Percentiles rank a stretch among this genome's conserved stretches.
Evolutionary conservation across 108 stramenopile species (phyloP).

Genomic region (Discostella pseudostelligera): DNA sequence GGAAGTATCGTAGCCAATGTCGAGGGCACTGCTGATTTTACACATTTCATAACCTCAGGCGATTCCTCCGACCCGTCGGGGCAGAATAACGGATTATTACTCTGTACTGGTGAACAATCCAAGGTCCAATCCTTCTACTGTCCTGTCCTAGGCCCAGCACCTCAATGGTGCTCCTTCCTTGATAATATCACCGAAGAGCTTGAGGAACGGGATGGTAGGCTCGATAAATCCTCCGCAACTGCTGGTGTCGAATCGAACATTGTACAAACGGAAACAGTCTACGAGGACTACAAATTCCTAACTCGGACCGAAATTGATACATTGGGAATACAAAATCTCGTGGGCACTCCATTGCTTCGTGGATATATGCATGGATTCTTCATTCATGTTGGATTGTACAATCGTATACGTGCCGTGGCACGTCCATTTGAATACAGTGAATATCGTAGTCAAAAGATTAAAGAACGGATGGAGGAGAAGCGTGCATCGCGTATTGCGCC

Average conservation of each 20-base stretch:
- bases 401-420: constrained; percentile 87
- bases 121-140: constrained; percentile 94
- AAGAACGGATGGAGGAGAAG: constrained; percentile 87
- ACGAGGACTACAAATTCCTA: constrained; percentile 99
- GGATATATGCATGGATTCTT: constrained; percentile 99
- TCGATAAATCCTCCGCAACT: constrained; percentile 43
- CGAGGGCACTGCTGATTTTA: constrained; percentile 91
- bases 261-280: constrained; percentile 79
- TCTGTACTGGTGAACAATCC: constrained; percentile 93
- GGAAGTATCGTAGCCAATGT: constrained; percentile 91
- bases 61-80: constrained; percentile 78
- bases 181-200: constrained; percentile 98
- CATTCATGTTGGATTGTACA: constrained; percentile 94
- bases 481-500: constrained; percentile 84
- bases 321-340: constrained; percentile 90
- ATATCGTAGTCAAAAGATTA: constrained; percentile 91
- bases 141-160: constrained; percentile 94
- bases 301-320: constrained; percentile 91
- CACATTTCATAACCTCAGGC: constrained; percentile 86
- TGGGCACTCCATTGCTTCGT: constrained; percentile 93
- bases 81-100: constrained; percentile 87
- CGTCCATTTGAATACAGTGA: constrained; percentile 98
- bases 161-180: constrained; percentile 97
- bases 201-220: constrained; percentile 86
- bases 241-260: constrained; percentile 28